Evolutionary conservation across 805 yeast genomes (phyloP).

Genomic region (Pichia californica): DNA sequence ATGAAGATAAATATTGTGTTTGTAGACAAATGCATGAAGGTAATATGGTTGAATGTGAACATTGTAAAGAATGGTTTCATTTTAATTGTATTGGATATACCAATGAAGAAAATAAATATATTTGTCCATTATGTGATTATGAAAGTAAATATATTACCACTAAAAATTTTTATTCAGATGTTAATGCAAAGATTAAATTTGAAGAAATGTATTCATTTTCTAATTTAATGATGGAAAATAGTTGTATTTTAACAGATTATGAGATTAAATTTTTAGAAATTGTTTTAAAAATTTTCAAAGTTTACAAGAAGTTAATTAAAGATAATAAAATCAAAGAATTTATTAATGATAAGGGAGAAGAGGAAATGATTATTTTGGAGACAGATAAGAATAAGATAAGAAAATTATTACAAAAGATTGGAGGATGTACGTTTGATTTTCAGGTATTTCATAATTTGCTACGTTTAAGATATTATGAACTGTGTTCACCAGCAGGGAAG

Average conservation of each 20-base stretch:
- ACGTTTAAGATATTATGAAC: not conserved
- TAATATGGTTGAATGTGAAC: conserved; percentile 64
- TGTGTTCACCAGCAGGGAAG: too few relatives aligned
- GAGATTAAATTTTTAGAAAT: conserved; percentile 3
- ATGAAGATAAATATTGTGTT: conserved; percentile 40
- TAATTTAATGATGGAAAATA: not conserved
- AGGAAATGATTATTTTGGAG: not conserved
- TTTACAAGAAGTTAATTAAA: too few relatives aligned
- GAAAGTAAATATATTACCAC: conserved; percentile 18
- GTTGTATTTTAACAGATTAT: not conserved
- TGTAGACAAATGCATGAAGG: conserved; percentile 56
- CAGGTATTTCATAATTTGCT: not conserved
- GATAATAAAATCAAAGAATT: too few relatives aligned
- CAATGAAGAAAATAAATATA: conserved; percentile 32
- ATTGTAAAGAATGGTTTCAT: conserved; percentile 70
- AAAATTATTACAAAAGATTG: conserved; percentile 1
- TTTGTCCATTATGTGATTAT: conserved; percentile 51
- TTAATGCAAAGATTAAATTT: conserved; percentile 1
- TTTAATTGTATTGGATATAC: conserved; percentile 44
- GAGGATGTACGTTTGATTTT: conserved; percentile 2
- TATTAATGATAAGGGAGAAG: not conserved
- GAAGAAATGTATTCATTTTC: not conserved
- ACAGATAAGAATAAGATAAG: not conserved
- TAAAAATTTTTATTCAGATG: conserved; percentile 7
- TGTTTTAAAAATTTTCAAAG: not conserved